Conservation (phyloP, 176 grass and related monocot species). For the Chrysopogon serrulatus region DNA sequence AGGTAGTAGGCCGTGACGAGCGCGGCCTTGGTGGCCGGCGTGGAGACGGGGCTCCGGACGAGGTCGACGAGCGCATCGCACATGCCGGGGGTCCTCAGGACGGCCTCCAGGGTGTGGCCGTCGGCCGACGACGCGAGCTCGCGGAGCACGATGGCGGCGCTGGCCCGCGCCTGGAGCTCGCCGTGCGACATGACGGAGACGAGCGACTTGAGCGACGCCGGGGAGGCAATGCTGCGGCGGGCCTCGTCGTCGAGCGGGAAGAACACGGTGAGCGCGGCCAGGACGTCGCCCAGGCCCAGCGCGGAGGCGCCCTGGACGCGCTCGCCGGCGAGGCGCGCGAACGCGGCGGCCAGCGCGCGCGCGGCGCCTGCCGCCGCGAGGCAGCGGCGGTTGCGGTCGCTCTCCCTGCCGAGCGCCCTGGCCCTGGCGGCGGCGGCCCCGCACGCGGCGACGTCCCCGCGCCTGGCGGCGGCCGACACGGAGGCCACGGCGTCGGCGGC, state of each 20-base stretch:
- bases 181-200: conserved; percentile 36
- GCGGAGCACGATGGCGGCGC: conserved; percentile 51
- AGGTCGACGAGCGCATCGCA: conserved; percentile 40
- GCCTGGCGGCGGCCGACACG: conserved; percentile 9
- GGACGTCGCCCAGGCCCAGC: conserved; percentile 43
- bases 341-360: conserved; percentile 17
- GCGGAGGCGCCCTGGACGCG: not conserved
- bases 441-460: conserved; percentile 30
- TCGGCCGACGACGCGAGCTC: conserved; percentile 49
- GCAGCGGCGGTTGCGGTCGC: conserved; percentile 54
- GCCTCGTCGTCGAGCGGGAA: conserved; percentile 63
- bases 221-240: conserved; percentile 39
- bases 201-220: conserved; percentile 39
- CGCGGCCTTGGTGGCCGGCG: conserved; percentile 58
- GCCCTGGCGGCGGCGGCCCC: conserved; percentile 13
- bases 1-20: conserved; percentile 72
- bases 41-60: conserved; percentile 42
- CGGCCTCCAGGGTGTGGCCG: conserved; percentile 15
- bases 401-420: conserved; percentile 61
- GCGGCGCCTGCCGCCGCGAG: conserved; percentile 26
- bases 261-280: conserved; percentile 44
- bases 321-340: conserved; percentile 32
- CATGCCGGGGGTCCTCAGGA: conserved; percentile 18
- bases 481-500: conserved; percentile 32
- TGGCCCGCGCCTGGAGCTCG: conserved; percentile 34